Percentiles rank a stretch among this genome's conserved stretches.
Conservation (phyloP, 2,329 filamentous ascomycete species). For the Emmonsiellopsis sp. region DNA sequence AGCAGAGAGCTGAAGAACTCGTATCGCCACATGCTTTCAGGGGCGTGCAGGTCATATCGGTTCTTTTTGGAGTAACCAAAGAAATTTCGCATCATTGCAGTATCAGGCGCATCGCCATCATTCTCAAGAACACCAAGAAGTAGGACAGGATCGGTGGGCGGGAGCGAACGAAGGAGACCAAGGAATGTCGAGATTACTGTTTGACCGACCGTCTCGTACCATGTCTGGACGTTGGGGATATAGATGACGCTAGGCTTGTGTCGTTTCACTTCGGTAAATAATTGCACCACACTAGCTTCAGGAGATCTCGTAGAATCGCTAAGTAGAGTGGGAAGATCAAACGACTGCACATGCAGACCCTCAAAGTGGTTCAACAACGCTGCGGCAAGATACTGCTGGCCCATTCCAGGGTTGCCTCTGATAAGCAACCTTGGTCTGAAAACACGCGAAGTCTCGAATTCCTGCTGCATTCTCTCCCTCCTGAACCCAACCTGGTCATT, state of each 20-base stretch:
- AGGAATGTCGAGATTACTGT: slow-evolving; percentile 68
- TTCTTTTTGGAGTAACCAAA: slow-evolving; percentile 83
- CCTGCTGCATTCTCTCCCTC: slow-evolving; percentile 64
- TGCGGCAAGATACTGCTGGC: slow-evolving; percentile 78
- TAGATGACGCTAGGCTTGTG: slow-evolving; percentile 96
- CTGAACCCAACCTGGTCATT: slow-evolving; percentile 77
- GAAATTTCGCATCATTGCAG: slow-evolving; percentile 58
- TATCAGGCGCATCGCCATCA: slow-evolving; percentile 50
- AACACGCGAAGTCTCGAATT: slow-evolving; percentile 79
- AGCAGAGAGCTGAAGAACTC: slow-evolving; percentile 73
- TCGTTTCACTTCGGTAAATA: slow-evolving; percentile 85
- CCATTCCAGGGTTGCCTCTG: slow-evolving; percentile 78
- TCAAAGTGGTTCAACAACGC: slow-evolving; percentile 87
- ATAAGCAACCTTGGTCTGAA: slow-evolving; percentile 85
- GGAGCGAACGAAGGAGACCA: slow-evolving; percentile 69
- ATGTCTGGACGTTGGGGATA: slow-evolving; percentile 80
- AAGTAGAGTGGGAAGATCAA: slow-evolving; percentile 80
- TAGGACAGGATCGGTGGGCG: slow-evolving; percentile 84
- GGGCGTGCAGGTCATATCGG: slow-evolving; percentile 59
- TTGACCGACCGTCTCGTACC: slow-evolving; percentile 64
- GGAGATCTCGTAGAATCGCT: slow-evolving; percentile 71
- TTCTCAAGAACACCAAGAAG: slow-evolving; percentile 77
- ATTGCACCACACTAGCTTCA: slow-evolving; percentile 80
- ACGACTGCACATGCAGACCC: slow-evolving; percentile 86
- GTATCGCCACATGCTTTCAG: slow-evolving; percentile 53